Evolutionary conservation across 768 basidiomycete species (phyloP).

Genomic region (Hygrophoropsis aurantiaca): DNA sequence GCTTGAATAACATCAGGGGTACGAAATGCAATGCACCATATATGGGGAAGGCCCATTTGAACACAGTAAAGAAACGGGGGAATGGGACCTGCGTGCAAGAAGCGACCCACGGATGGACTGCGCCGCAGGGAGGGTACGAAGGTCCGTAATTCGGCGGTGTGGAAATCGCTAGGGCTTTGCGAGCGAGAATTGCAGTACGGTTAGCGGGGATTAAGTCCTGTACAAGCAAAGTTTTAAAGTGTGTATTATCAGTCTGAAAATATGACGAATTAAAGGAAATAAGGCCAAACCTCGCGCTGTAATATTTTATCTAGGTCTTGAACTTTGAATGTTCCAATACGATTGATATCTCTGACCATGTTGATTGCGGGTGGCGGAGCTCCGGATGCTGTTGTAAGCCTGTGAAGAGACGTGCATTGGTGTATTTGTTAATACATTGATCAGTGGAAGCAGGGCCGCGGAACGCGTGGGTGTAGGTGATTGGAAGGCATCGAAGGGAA

Average conservation of each 20-base stretch:
- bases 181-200: slow-evolving; percentile 42
- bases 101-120: slow-evolving; percentile 73
- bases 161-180: slow-evolving; percentile 37
- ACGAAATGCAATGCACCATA: slow-evolving; percentile 92
- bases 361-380: slow-evolving; percentile 56
- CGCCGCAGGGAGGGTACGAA: slow-evolving; percentile 61
- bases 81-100: slow-evolving; percentile 47
- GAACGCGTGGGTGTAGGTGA: too few species aligned
- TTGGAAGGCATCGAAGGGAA: not conserved
- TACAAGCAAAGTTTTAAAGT: too few species aligned
- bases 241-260: not conserved
- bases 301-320: slow-evolving; percentile 57
- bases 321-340: slow-evolving; percentile 55
- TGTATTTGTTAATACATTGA: not conserved
- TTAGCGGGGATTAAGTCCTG: slow-evolving; percentile 59
- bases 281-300: slow-evolving; percentile 40
- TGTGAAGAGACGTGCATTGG: slow-evolving; percentile 25
- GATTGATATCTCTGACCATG: slow-evolving; percentile 62
- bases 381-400: slow-evolving; percentile 72
- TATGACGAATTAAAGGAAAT: not conserved
- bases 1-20: slow-evolving; percentile 81
- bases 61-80: slow-evolving; percentile 72
- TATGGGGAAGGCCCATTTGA: slow-evolving; percentile 78
- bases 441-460: too few species aligned
- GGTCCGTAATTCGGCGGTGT: slow-evolving; percentile 44